Conservation (phyloP, 169 alveolate species). For the Cryptosporidium sp. region DNA sequence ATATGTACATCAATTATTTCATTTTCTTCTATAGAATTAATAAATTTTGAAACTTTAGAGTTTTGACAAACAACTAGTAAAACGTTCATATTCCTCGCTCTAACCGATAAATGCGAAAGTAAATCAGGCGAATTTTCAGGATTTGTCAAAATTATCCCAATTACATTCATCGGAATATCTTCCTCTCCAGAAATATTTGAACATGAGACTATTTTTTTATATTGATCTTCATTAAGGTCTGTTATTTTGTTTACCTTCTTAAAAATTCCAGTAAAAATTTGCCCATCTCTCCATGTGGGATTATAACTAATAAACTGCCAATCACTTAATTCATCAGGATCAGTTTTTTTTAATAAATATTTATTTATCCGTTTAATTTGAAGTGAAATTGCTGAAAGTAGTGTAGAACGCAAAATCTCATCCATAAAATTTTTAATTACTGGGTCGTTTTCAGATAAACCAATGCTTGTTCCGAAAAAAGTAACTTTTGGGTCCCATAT, state of each 20-base stretch:
- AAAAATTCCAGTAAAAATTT: constrained; percentile 43
- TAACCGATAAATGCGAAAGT: constrained; percentile 90
- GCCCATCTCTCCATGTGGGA: constrained; percentile 44
- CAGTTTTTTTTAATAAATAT: background rate
- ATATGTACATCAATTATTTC: constrained; percentile 30
- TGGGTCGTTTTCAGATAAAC: constrained; percentile 16
- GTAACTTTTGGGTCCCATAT: constrained; percentile 61
- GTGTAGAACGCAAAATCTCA: constrained; percentile 61
- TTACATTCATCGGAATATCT: constrained; percentile 90
- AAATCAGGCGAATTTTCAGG: constrained; percentile 91
- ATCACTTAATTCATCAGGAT: constrained; percentile 13
- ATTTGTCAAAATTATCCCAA: constrained; percentile 86
- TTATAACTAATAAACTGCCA: constrained; percentile 69
- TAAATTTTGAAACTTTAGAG: constrained; percentile 42
- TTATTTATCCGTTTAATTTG: constrained; percentile 52
- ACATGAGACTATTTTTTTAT: constrained; percentile 44
- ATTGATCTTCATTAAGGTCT: constrained; percentile 23
- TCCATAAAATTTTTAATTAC: constrained; percentile 42
- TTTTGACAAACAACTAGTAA: constrained; percentile 87
- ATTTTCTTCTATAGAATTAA: constrained; percentile 1
- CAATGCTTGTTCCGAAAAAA: constrained; percentile 45
- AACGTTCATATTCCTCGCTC: constrained; percentile 91
- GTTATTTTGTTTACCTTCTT: constrained; percentile 30
- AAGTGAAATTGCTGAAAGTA: constrained; percentile 43
- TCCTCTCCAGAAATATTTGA: constrained; percentile 88